Conservation (phyloP, 352 stramenopile species). For the Phytopythium ostracodes region DNA sequence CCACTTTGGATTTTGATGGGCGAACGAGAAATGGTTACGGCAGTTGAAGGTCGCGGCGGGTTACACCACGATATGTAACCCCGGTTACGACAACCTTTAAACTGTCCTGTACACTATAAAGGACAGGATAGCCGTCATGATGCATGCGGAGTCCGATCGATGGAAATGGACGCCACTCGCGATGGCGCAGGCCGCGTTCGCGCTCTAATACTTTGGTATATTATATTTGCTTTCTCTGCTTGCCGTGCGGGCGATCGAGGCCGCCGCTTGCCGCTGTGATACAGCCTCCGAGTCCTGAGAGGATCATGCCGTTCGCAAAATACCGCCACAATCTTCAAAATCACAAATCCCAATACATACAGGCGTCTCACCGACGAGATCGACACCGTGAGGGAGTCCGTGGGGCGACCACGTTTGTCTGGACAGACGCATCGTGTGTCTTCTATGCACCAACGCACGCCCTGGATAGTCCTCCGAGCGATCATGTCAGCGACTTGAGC, state of each 20-base stretch:
- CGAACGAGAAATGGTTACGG: background rate
- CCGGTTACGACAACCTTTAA: background rate
- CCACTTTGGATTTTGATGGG: background rate
- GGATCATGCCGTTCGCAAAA: background rate
- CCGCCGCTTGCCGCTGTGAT: background rate
- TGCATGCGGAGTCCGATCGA: too few relatives aligned
- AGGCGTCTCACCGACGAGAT: background rate
- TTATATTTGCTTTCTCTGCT: background rate
- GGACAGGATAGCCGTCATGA: too few relatives aligned
- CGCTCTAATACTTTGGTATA: constrained; percentile 3
- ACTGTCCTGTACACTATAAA: background rate
- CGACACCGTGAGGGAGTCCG: too few relatives aligned
- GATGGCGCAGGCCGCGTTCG: background rate
- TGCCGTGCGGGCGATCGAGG: background rate
- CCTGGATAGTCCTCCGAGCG: background rate
- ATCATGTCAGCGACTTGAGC: constrained; percentile 70
- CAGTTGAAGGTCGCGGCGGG: background rate
- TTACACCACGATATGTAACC: background rate
- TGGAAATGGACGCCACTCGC: background rate
- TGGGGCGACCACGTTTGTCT: too few relatives aligned
- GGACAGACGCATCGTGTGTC: background rate
- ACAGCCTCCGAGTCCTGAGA: background rate
- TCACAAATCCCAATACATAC: background rate
- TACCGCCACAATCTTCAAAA: background rate
- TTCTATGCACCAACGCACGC: background rate